These are phyloP conservation scores for Phytophthora boehmeriae DNA, from an alignment of 352 stramenopile species.

Conservation along the genomic window DNA sequence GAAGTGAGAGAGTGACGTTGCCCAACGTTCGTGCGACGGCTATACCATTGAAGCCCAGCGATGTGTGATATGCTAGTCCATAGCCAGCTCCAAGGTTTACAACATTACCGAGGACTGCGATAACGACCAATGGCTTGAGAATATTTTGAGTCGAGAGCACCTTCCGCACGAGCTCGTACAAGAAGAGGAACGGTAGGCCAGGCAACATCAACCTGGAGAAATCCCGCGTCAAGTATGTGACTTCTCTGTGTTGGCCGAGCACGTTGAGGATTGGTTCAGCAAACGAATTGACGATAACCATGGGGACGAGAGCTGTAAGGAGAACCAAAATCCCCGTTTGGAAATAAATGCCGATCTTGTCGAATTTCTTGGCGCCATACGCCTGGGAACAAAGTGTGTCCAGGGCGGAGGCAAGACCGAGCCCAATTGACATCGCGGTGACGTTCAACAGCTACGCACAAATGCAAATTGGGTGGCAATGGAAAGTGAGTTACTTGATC, in stretches of 20 bases:
- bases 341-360: slow-evolving; percentile 79
- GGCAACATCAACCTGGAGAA: slow-evolving; percentile 66
- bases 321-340: slow-evolving; percentile 66
- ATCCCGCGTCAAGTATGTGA: slow-evolving; percentile 53
- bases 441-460: slow-evolving; percentile 57
- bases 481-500: background rate
- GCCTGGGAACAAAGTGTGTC: slow-evolving; percentile 76
- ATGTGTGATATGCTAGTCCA: slow-evolving; percentile 72
- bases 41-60: slow-evolving; percentile 71
- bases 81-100: slow-evolving; percentile 65
- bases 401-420: slow-evolving; percentile 67
- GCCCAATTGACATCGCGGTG: slow-evolving; percentile 55
- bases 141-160: slow-evolving; percentile 76
- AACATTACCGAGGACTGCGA: slow-evolving; percentile 58
- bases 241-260: slow-evolving; percentile 43
- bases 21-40: slow-evolving; percentile 59
- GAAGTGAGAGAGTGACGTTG: slow-evolving; percentile 43
- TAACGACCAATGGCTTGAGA: slow-evolving; percentile 65
- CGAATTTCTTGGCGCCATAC: slow-evolving; percentile 51
- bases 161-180: slow-evolving; percentile 82
- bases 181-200: slow-evolving; percentile 68
- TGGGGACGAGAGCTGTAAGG: slow-evolving; percentile 37
- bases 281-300: slow-evolving; percentile 63
- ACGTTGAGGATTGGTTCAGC: slow-evolving; percentile 40
- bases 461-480: background rate